A percentile compares a stretch with the other conserved stretches of the same genome.
phyloP scores from a whole-genome alignment of 176 grass and related monocot genomes.

The Eragrostis nindensis region DNA sequence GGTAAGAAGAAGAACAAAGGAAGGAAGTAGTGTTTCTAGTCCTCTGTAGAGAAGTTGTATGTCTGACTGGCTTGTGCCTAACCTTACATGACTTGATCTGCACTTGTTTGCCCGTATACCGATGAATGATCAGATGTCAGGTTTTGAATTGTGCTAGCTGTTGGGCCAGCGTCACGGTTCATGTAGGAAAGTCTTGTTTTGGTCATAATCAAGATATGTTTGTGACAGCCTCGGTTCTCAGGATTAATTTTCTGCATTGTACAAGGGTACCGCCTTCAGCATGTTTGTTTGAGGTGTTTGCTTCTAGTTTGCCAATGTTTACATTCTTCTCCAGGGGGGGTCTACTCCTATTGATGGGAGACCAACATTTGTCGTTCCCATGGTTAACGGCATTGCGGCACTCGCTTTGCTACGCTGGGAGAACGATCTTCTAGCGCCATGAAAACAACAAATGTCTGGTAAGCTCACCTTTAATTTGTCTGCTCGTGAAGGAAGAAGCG shows the following conservation, averaged over 20 bases:
- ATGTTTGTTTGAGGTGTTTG: not conserved
- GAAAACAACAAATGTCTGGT: too few species aligned
- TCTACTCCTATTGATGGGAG: too few species aligned
- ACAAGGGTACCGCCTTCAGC: too few species aligned
- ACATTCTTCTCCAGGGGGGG: not conserved
- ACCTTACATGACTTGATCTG: slow-evolving; percentile 1
- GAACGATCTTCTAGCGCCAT: too few species aligned
- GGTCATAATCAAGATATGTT: not conserved
- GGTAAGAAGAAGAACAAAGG: slow-evolving; percentile 56
- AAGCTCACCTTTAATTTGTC: too few species aligned
- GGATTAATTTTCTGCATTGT: not conserved
- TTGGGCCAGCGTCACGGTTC: not conserved
- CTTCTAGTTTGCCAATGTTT: not conserved
- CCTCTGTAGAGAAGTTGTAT: slow-evolving; percentile 28
- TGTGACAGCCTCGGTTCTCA: not conserved
- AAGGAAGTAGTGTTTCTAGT: slow-evolving; percentile 45
- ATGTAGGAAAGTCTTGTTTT: not conserved
- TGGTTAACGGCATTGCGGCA: too few species aligned
- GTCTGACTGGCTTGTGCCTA: not conserved
- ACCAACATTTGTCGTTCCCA: too few species aligned
- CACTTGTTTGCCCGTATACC: not conserved
- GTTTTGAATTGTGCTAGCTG: not conserved
- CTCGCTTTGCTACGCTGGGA: too few species aligned
- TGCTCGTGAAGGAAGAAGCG: not conserved
- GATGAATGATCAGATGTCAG: not conserved